Conservation (phyloP, 495 filamentous ascomycete genomes). For the Rhypophila decipiens region DNA sequence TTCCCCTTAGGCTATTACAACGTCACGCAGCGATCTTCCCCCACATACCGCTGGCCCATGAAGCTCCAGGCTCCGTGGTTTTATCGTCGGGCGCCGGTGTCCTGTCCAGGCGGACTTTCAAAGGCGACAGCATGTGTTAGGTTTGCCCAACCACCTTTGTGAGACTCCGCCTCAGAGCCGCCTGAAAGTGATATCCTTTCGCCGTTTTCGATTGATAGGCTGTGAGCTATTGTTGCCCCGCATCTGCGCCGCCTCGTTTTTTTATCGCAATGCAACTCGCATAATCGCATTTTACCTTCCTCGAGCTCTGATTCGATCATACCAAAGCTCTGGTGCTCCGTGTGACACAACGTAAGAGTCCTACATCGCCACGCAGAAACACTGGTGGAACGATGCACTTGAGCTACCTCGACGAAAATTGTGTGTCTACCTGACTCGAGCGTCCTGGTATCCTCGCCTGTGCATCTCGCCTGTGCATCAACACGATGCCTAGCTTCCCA, state of each 20-base stretch:
- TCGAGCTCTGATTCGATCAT: not conserved
- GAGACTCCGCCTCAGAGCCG: not conserved
- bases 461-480: not conserved
- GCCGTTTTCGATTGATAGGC: not conserved
- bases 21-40: too few species aligned
- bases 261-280: not conserved
- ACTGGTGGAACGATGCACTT: not conserved
- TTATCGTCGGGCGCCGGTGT: not conserved
- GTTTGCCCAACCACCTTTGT: not conserved
- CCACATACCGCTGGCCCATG: not conserved
- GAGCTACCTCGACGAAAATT: not conserved
- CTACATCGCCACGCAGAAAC: not conserved
- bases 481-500: too few species aligned
- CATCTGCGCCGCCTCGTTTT: not conserved
- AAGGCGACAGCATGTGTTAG: not conserved
- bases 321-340: not conserved
- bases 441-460: not conserved
- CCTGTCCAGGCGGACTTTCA: not conserved
- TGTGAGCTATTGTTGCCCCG: not conserved
- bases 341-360: not conserved
- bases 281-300: not conserved
- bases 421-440: not conserved
- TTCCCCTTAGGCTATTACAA: too few species aligned
- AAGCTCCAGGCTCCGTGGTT: not conserved
- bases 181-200: not conserved